Evolutionary conservation across 2,329 filamentous ascomycete species (phyloP).

Genomic region (Diaporthe eres): DNA sequence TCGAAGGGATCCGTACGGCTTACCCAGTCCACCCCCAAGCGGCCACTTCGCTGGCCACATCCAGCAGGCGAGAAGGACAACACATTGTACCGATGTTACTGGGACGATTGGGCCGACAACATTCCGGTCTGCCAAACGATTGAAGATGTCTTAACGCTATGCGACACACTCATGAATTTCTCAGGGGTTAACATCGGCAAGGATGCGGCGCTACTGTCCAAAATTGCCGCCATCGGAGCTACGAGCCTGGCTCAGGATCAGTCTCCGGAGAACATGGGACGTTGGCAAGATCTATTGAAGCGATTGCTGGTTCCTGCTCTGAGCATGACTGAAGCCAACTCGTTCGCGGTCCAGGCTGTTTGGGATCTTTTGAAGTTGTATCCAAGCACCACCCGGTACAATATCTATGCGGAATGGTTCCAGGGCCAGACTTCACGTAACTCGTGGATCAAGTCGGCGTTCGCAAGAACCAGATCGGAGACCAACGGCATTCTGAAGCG

Average conservation of each 20-base stretch:
- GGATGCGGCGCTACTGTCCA: conserved; percentile 82
- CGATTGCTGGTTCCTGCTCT: conserved; percentile 89
- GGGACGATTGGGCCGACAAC: conserved; percentile 97
- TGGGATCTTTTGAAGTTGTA: conserved; percentile 87
- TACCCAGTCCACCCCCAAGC: conserved; percentile 71
- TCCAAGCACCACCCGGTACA: conserved; percentile 82
- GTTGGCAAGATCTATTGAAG: conserved; percentile 89
- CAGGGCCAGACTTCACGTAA: conserved; percentile 81
- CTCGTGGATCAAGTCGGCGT: conserved; percentile 83
- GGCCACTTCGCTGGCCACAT: conserved; percentile 85
- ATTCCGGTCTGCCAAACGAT: conserved; percentile 91
- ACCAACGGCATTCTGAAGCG: conserved; percentile 91
- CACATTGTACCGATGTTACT: conserved; percentile 92
- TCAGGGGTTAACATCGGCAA: conserved; percentile 92
- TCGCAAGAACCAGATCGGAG: conserved; percentile 81
- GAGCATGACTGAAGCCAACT: conserved; percentile 87
- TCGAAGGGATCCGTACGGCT: conserved; percentile 79
- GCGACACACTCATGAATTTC: conserved; percentile 85
- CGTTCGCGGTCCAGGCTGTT: conserved; percentile 86
- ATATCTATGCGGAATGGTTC: conserved; percentile 95
- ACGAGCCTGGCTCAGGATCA: conserved; percentile 79
- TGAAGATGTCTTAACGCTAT: conserved; percentile 91
- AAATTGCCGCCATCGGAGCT: conserved; percentile 87
- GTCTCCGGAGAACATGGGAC: conserved; percentile 77
- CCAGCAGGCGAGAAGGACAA: conserved; percentile 85